Evolutionary conservation across 768 basidiomycete genomes (phyloP).

Genomic region (Austroboletus eburneus): DNA sequence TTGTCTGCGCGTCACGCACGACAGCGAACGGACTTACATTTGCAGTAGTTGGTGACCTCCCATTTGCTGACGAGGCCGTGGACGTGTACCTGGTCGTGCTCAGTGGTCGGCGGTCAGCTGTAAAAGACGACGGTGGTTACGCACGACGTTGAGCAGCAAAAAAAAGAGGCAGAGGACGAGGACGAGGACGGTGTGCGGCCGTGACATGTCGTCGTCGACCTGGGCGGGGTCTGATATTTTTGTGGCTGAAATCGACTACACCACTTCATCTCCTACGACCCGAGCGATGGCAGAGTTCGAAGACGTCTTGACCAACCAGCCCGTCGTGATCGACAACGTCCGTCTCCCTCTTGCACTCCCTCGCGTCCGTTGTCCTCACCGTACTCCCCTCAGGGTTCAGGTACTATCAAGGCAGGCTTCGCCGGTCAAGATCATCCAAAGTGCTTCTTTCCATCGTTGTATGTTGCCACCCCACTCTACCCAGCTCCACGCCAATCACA

Average conservation of each 20-base stretch:
- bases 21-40: constrained; percentile 49
- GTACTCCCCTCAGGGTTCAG: constrained; percentile 72
- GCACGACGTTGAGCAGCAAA: constrained; percentile 20
- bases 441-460: constrained; percentile 99
- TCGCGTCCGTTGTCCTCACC: constrained; percentile 24
- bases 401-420: constrained; percentile 98
- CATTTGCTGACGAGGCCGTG: constrained; percentile 59
- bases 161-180: constrained; percentile 17
- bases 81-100: constrained; percentile 35
- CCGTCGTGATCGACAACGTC: constrained; percentile 98
- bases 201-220: constrained; percentile 15
- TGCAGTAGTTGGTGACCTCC: constrained; percentile 90
- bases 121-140: constrained; percentile 13
- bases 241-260: constrained; percentile 14
- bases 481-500: constrained; percentile 17
- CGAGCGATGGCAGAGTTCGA: constrained; percentile 77
- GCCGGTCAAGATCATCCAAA: constrained; percentile 99
- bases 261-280: constrained; percentile 1
- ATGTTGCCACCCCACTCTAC: constrained; percentile 42
- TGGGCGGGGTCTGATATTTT: neutral
- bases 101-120: constrained; percentile 10
- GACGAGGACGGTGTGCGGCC: constrained; percentile 9
- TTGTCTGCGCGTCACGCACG: neutral
- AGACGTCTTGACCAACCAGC: constrained; percentile 95
- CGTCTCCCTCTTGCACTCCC: constrained; percentile 26